A percentile compares a stretch with the other conserved stretches of the same genome.
Conservation (phyloP, 495 filamentous ascomycete species). For the Penicillium coprophilum region DNA sequence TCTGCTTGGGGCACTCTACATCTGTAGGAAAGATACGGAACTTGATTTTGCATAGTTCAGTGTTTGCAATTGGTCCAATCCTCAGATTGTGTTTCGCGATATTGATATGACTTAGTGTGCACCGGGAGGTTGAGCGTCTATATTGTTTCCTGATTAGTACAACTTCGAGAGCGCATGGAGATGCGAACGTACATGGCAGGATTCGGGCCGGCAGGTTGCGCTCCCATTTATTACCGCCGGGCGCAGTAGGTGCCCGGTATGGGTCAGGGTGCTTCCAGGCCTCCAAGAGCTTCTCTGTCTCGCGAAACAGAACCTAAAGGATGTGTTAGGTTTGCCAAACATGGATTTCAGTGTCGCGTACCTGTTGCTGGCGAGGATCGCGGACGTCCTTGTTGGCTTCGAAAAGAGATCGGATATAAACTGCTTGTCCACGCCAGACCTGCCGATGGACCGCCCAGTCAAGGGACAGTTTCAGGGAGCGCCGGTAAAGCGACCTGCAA, state of each 20-base stretch:
- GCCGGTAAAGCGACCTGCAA: conserved; percentile 84
- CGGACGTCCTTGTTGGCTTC: conserved; percentile 86
- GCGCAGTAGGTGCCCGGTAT: conserved; percentile 82
- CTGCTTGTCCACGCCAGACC: conserved; percentile 89
- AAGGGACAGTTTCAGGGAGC: conserved; percentile 85
- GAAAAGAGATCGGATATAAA: conserved; percentile 94
- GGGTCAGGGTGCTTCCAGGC: conserved; percentile 98
- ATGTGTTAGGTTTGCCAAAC: not conserved
- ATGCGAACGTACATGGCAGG: conserved; percentile 67
- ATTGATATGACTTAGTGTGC: conserved; percentile 12
- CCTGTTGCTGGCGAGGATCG: conserved; percentile 85
- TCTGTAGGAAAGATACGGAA: not conserved
- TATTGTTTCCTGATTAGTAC: not conserved
- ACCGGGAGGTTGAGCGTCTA: conserved; percentile 19
- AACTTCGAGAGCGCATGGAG: not conserved
- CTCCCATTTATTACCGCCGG: conserved; percentile 96
- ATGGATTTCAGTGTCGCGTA: conserved; percentile 37
- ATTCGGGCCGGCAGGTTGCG: conserved; percentile 80
- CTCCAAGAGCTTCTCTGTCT: conserved; percentile 84
- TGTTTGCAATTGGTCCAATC: not conserved
- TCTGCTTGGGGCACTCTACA: not conserved
- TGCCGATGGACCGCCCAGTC: conserved; percentile 91
- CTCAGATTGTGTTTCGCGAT: not conserved
- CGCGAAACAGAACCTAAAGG: conserved; percentile 72
- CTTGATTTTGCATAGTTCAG: conserved; percentile 5